phyloP scores from a whole-genome alignment of 2,329 filamentous ascomycete genomes.

The Sclerotinia borealis region DNA sequence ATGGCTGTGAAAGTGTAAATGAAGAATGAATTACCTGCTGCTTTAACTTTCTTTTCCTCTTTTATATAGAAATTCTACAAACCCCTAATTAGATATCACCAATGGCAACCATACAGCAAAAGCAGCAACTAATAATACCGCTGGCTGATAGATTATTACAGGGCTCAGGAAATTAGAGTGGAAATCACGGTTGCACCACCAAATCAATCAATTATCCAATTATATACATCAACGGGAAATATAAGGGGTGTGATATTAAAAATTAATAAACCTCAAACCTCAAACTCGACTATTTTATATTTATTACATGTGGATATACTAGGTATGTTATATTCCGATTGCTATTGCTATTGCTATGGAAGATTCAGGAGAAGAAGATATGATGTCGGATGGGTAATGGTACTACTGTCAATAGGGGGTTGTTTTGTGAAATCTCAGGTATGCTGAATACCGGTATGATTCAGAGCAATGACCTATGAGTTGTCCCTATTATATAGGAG shows the following conservation, averaged over 20 bases:
- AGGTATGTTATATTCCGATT: too few relatives aligned
- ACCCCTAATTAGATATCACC: rapidly evolving
- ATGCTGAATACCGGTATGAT: neutral
- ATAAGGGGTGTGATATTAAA: neutral
- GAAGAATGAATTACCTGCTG: too few relatives aligned
- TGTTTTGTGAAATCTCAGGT: neutral
- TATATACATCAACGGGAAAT: neutral
- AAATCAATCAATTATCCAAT: neutral
- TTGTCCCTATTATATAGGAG: neutral
- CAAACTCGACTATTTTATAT: neutral
- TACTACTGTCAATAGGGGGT: too few relatives aligned
- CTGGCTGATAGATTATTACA: too few relatives aligned
- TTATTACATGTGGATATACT: neutral
- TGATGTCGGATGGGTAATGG: too few relatives aligned
- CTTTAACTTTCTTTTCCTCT: neutral
- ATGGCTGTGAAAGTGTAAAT: too few relatives aligned
- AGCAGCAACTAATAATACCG: neutral
- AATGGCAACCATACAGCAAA: neutral
- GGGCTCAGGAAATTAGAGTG: neutral
- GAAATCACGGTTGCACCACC: neutral
- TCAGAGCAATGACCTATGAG: neutral
- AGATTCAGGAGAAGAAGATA: neutral
- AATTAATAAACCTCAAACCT: conserved; percentile 1
- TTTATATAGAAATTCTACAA: neutral
- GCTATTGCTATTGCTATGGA: neutral